phyloP scores from a whole-genome alignment of 352 stramenopile species.

The Pythium folliculosum region DNA sequence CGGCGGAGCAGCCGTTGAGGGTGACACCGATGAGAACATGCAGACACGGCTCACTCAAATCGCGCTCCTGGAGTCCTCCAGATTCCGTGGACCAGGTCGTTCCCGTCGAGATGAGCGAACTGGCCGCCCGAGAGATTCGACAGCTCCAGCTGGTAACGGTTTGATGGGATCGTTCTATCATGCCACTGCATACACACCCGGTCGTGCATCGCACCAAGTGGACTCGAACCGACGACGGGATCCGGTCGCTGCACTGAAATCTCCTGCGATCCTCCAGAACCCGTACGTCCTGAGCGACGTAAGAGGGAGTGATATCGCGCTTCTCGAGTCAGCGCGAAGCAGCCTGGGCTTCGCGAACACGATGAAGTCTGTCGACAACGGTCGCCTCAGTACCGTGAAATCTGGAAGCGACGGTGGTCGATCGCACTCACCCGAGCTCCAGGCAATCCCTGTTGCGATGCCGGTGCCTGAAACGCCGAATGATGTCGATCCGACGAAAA shows the following conservation, averaged over 20 bases:
- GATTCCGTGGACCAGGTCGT: constrained; percentile 45
- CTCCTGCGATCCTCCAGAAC: constrained; percentile 6
- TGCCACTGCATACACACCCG: background rate
- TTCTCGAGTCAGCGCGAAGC: constrained; percentile 18
- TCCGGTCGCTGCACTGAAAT: background rate
- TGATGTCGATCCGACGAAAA: background rate
- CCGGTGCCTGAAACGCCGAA: background rate
- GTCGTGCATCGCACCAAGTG: background rate
- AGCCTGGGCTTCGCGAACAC: constrained; percentile 6
- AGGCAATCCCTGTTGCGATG: background rate
- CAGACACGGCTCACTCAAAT: constrained; percentile 37
- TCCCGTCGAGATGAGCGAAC: constrained; percentile 7
- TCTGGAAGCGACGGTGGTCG: background rate
- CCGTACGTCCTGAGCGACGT: constrained; percentile 1
- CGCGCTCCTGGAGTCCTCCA: constrained; percentile 87
- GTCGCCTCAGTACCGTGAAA: background rate
- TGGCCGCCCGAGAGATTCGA: constrained; percentile 41
- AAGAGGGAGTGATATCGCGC: constrained; percentile 25
- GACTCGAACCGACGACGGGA: background rate
- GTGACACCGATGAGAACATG: constrained; percentile 7
- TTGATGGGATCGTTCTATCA: constrained; percentile 10
- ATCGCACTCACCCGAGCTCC: background rate
- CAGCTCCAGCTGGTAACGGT: constrained; percentile 33
- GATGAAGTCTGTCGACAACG: constrained; percentile 12
- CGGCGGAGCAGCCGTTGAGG: constrained; percentile 8